phyloP scores from a whole-genome alignment of 179 eudicot genomes.

The Corrigiola litoralis region DNA sequence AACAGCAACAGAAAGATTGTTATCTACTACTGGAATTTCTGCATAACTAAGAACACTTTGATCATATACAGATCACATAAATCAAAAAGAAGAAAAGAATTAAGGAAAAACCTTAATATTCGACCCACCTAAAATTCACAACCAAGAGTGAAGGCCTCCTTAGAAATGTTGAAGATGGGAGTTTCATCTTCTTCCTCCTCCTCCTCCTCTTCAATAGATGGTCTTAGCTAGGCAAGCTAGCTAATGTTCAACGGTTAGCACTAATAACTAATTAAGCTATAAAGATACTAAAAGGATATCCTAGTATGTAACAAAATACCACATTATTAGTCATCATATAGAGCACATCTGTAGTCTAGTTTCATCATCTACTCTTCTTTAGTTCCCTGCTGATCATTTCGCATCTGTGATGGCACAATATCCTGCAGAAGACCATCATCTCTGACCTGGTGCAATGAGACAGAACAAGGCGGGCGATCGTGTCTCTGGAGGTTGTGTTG shows the following conservation, averaged over 20 bases:
- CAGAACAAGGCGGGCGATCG: constrained; percentile 11
- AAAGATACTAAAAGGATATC: background rate
- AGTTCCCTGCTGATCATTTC: constrained; percentile 21
- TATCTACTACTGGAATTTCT: background rate
- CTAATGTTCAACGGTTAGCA: constrained; percentile 16
- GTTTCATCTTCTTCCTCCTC: constrained; percentile 7
- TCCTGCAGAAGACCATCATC: constrained; percentile 77
- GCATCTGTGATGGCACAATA: constrained; percentile 52
- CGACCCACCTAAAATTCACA: constrained; percentile 1
- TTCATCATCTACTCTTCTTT: constrained; percentile 26
- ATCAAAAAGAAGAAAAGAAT: constrained; percentile 17
- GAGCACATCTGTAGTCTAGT: background rate
- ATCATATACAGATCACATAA: constrained; percentile 25
- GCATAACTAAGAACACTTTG: background rate
- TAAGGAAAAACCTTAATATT: background rate
- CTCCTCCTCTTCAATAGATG: background rate
- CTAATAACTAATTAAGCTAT: constrained; percentile 21
- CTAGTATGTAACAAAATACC: constrained; percentile 14
- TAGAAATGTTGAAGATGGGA: constrained; percentile 7
- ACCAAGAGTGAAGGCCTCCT: constrained; percentile 5
- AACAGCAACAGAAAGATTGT: background rate
- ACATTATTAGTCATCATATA: background rate
- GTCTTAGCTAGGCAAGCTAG: background rate
- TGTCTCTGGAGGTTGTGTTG: background rate
- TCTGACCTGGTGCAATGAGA: constrained; percentile 28